Evolutionary conservation across 352 stramenopile genomes (phyloP).

Genomic region (Thraustotheca clavata): DNA sequence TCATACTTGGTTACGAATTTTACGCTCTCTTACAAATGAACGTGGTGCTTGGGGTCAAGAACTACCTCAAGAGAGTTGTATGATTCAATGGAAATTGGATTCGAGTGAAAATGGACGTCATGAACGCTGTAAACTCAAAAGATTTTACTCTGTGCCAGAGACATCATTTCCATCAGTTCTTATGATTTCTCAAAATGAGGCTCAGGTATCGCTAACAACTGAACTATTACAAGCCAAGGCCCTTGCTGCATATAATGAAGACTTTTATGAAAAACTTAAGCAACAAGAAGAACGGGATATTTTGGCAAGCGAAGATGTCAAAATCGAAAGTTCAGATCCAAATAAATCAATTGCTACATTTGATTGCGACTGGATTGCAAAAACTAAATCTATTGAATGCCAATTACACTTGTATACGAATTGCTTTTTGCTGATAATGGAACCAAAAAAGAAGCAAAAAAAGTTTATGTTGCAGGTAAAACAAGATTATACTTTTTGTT

Average conservation of each 20-base stretch:
- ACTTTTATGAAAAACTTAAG: conserved; percentile 20
- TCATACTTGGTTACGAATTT: conserved; percentile 19
- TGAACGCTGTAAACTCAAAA: conserved; percentile 14
- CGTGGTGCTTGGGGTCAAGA: conserved; percentile 13
- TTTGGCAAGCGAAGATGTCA: neutral
- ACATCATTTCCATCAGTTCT: neutral
- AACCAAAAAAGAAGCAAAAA: conserved; percentile 6
- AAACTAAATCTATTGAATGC: conserved; percentile 1
- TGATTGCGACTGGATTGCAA: conserved; percentile 14
- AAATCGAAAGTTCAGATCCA: neutral
- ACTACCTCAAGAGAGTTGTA: neutral
- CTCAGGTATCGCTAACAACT: conserved; percentile 13
- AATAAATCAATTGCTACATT: neutral
- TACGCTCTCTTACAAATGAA: conserved; percentile 19
- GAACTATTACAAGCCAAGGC: conserved; percentile 19
- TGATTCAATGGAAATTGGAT: conserved; percentile 9
- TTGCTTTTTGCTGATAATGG: neutral
- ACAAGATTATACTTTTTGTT: neutral
- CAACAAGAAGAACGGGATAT: conserved; percentile 8
- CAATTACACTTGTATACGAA: neutral
- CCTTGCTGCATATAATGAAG: conserved; percentile 16
- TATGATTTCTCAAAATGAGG: conserved; percentile 2
- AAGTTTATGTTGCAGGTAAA: neutral
- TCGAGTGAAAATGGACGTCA: conserved; percentile 1
- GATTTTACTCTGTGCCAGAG: neutral